Percentiles rank a stretch among this genome's conserved stretches.
Evolutionary conservation across 805 yeast genomes (phyloP).

Genomic region (Kuraishia floccosa): DNA sequence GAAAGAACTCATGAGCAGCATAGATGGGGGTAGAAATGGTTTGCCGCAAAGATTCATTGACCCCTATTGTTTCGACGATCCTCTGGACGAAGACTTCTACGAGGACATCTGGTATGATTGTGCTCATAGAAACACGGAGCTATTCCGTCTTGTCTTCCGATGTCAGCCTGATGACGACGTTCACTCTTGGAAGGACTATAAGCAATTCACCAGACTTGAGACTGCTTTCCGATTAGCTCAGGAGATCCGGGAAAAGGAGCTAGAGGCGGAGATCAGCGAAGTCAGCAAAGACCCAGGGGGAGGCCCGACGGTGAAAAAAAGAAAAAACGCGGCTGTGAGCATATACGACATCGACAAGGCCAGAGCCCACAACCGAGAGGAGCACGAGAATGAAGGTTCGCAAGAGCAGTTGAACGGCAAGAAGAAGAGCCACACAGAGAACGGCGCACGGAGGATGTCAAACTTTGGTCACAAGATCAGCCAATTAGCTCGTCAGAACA

Average conservation of each 20-base stretch:
- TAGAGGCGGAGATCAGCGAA: too few relatives aligned
- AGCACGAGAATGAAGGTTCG: neutral
- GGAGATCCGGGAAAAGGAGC: too few relatives aligned
- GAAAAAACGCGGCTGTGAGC: too few relatives aligned
- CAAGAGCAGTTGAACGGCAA: too few relatives aligned
- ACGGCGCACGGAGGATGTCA: too few relatives aligned
- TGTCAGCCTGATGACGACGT: constrained; percentile 93
- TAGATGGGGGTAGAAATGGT: too few relatives aligned
- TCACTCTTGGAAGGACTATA: constrained; percentile 84
- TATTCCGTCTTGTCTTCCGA: constrained; percentile 79
- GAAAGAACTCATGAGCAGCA: constrained; percentile 24
- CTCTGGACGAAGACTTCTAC: constrained; percentile 68
- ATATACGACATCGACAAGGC: too few relatives aligned
- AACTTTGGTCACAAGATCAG: too few relatives aligned
- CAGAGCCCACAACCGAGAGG: neutral
- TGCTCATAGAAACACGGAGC: constrained; percentile 73
- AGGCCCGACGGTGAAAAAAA: too few relatives aligned
- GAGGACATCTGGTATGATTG: constrained; percentile 78
- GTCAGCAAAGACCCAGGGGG: too few relatives aligned
- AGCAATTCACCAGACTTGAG: constrained; percentile 48
- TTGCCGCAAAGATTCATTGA: constrained; percentile 48
- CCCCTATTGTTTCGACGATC: constrained; percentile 86
- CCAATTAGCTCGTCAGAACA: too few relatives aligned
- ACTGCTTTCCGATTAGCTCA: constrained; percentile 39
- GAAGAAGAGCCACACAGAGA: too few relatives aligned